A percentile compares a stretch with the other conserved stretches of the same genome.
These are phyloP conservation scores for Clonostachys solani DNA, from an alignment of 2,329 filamentous ascomycete genomes.

Conservation along the genomic window DNA sequence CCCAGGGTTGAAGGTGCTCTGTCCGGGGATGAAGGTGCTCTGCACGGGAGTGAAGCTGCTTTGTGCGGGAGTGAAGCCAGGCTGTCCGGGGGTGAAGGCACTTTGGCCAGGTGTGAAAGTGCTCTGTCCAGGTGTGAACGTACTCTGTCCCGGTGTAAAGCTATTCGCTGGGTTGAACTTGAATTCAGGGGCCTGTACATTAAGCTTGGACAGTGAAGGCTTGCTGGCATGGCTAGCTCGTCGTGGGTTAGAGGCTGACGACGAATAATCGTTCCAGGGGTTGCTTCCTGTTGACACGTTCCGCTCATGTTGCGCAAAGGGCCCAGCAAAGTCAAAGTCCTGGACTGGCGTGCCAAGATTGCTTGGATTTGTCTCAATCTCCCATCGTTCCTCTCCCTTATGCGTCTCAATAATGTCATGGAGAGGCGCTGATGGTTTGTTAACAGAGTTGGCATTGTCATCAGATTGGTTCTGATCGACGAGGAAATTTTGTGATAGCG, in stretches of 20 bases:
- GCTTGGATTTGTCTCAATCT: slow-evolving; percentile 72
- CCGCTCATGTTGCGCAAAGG: slow-evolving; percentile 45
- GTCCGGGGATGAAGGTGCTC: no score
- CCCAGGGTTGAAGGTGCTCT: no score
- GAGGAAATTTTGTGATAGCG: slow-evolving; percentile 63
- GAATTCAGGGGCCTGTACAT: slow-evolving; percentile 87
- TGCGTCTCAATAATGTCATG: slow-evolving; percentile 32
- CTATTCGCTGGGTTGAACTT: slow-evolving; percentile 57
- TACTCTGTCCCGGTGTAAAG: slow-evolving; percentile 13
- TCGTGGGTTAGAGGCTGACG: slow-evolving; percentile 29
- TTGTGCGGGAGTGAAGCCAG: no score
- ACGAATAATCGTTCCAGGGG: slow-evolving; percentile 52
- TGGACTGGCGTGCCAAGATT: slow-evolving; percentile 62
- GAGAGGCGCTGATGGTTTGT: slow-evolving; percentile 27
- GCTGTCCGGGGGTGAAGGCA: slow-evolving; percentile 33
- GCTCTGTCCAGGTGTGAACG: slow-evolving; percentile 31
- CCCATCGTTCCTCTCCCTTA: slow-evolving; percentile 46
- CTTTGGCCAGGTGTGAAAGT: slow-evolving; percentile 9
- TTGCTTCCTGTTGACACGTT: slow-evolving; percentile 55
- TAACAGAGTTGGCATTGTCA: slow-evolving; percentile 24
- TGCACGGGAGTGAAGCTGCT: no score
- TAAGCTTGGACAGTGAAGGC: slow-evolving; percentile 72
- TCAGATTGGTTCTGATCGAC: slow-evolving; percentile 46
- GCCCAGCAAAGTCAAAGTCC: slow-evolving; percentile 38
- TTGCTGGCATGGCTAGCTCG: slow-evolving; percentile 59